Evolutionary conservation across 495 filamentous ascomycete species (phyloP).

Genomic region (Coniosporium apollinis): DNA sequence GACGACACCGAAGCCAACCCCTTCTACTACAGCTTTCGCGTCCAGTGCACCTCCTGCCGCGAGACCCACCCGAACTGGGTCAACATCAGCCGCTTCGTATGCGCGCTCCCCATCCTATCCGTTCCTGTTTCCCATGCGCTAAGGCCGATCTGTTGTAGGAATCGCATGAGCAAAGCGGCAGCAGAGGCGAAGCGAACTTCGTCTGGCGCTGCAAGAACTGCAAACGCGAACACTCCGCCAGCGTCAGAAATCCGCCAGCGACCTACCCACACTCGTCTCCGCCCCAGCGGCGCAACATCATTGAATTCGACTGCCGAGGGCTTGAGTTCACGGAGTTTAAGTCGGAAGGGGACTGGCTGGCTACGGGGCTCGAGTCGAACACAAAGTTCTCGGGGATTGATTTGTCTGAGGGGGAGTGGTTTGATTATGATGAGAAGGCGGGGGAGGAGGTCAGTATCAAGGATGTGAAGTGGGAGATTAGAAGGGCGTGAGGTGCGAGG

Average conservation of each 20-base stretch:
- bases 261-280: slow-evolving; percentile 52
- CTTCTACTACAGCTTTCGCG: slow-evolving; percentile 92
- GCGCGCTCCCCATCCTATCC: slow-evolving; percentile 13
- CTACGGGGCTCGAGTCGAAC: slow-evolving; percentile 57
- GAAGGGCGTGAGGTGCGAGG: slow-evolving; percentile 40
- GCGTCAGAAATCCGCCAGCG: slow-evolving; percentile 53
- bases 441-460: slow-evolving; percentile 78
- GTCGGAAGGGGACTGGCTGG: slow-evolving; percentile 80
- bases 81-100: slow-evolving; percentile 74
- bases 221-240: slow-evolving; percentile 45
- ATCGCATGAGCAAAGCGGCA: slow-evolving; percentile 69
- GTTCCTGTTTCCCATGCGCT: not conserved
- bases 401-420: slow-evolving; percentile 76
- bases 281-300: slow-evolving; percentile 53
- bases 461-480: slow-evolving; percentile 77
- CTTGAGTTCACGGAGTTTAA: slow-evolving; percentile 84
- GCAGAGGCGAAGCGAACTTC: slow-evolving; percentile 90
- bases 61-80: slow-evolving; percentile 83
- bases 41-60: slow-evolving; percentile 88
- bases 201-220: slow-evolving; percentile 94
- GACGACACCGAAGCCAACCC: slow-evolving; percentile 61
- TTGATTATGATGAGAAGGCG: slow-evolving; percentile 64
- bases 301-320: slow-evolving; percentile 85
- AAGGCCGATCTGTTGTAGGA: slow-evolving; percentile 36
- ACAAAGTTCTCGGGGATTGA: slow-evolving; percentile 71